These are phyloP conservation scores for Cladophialophora yegresii DNA, from an alignment of 2,329 filamentous ascomycete genomes.

Conservation along the genomic window DNA sequence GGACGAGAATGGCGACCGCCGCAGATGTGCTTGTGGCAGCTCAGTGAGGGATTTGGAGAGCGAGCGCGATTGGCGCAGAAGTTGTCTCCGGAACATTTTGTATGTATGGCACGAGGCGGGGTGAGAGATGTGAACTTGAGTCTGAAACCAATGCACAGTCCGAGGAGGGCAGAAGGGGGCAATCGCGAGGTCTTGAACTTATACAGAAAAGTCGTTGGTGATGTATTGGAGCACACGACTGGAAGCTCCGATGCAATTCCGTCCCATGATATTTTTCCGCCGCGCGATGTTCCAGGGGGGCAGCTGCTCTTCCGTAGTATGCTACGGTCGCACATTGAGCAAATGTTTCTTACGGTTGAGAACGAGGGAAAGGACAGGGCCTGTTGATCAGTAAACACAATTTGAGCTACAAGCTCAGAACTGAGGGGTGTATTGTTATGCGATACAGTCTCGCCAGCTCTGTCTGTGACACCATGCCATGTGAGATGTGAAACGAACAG, in stretches of 20 bases:
- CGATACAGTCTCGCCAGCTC: not conserved
- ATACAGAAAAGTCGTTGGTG: not conserved
- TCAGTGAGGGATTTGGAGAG: conserved; percentile 39
- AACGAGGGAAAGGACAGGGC: no score
- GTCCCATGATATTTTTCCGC: conserved; percentile 1
- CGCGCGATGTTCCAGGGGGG: not conserved
- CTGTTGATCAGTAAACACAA: no score
- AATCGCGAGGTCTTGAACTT: conserved; percentile 1
- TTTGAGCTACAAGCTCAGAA: no score
- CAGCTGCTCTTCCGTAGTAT: not conserved
- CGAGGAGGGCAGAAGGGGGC: not conserved
- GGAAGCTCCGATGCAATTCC: conserved; percentile 17
- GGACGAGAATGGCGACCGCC: conserved; percentile 27
- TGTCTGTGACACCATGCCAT: not conserved
- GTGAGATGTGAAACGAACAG: not conserved
- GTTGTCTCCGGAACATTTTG: conserved; percentile 47
- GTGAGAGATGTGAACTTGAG: not conserved
- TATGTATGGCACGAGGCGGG: not conserved
- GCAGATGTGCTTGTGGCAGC: conserved; percentile 19
- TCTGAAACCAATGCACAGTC: not conserved
- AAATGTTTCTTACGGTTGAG: no score
- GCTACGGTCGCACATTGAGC: not conserved
- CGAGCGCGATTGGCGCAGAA: conserved; percentile 47
- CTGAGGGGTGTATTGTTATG: not conserved
- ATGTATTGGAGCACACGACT: conserved; percentile 16